Conservation (phyloP, 2,329 filamentous ascomycete species). For the Biscogniauxia sp. region DNA sequence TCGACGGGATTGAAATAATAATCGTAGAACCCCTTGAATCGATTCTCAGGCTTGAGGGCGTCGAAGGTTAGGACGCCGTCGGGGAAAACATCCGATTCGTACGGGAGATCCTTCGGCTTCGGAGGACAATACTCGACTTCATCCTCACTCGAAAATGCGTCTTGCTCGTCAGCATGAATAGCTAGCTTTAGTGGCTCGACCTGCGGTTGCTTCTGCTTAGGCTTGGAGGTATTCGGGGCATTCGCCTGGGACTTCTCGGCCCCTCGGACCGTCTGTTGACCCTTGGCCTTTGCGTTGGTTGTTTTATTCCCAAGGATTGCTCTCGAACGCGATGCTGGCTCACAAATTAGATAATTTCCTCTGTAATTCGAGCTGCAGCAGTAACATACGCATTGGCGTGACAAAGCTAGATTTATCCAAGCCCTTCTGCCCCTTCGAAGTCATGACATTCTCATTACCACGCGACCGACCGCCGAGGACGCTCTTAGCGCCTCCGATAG, state of each 20-base stretch:
- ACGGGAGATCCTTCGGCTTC: constrained; percentile 61
- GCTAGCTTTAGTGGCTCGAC: constrained; percentile 60
- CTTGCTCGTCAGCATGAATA: constrained; percentile 53
- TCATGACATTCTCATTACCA: constrained; percentile 55
- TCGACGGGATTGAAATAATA: constrained; percentile 63
- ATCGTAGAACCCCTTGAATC: constrained; percentile 60
- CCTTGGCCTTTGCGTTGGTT: constrained; percentile 65
- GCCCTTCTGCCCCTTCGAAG: constrained; percentile 45
- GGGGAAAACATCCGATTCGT: constrained; percentile 68
- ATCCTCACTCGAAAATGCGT: constrained; percentile 50
- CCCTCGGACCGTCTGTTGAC: constrained; percentile 32
- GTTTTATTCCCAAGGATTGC: constrained; percentile 92
- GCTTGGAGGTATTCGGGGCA: constrained; percentile 55
- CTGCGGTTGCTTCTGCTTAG: constrained; percentile 55
- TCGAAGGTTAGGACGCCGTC: constrained; percentile 55
- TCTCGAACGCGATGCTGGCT: constrained; percentile 62
- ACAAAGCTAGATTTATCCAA: constrained; percentile 63
- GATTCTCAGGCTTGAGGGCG: constrained; percentile 55
- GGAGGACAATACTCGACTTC: constrained; percentile 92
- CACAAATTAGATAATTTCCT: constrained; percentile 6
- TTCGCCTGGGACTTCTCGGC: constrained; percentile 62
- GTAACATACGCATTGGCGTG: constrained; percentile 72
- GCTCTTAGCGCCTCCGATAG: constrained; percentile 58
- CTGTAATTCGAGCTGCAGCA: not conserved
- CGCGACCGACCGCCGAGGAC: constrained; percentile 53